Evolutionary conservation across 768 basidiomycete genomes (phyloP).

Genomic region (Gelatoporia subvermispora): DNA sequence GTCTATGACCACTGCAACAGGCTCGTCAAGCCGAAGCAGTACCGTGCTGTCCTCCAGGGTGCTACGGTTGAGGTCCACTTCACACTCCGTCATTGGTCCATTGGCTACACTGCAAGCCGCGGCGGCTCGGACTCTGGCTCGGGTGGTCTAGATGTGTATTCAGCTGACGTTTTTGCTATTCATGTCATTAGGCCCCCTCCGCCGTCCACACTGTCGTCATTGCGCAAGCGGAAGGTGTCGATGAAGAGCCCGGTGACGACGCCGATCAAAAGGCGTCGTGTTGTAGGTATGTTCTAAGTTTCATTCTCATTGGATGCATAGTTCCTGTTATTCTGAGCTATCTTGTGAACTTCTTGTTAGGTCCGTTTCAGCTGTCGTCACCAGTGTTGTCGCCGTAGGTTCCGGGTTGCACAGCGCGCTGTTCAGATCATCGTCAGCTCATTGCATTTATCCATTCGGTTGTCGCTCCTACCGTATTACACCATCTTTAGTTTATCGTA

Average conservation of each 20-base stretch:
- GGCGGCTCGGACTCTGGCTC: not conserved
- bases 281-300: too few relatives aligned
- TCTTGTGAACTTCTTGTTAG: too few relatives aligned
- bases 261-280: too few relatives aligned
- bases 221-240: not conserved
- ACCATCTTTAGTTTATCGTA: too few relatives aligned
- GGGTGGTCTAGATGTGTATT: not conserved
- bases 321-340: too few relatives aligned
- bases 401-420: too few relatives aligned
- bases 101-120: not conserved
- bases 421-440: too few relatives aligned
- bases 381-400: too few relatives aligned
- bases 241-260: not conserved
- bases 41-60: not conserved
- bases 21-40: not conserved
- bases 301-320: too few relatives aligned
- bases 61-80: not conserved
- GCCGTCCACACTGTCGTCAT: not conserved
- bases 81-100: not conserved
- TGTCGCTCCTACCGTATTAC: too few relatives aligned
- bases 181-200: not conserved
- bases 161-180: not conserved
- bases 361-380: too few relatives aligned
- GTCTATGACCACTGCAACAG: not conserved
- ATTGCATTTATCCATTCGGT: too few relatives aligned